These are phyloP conservation scores for Saraca asoca DNA, from an alignment of 331 rosid genomes.

Conservation along the genomic window DNA sequence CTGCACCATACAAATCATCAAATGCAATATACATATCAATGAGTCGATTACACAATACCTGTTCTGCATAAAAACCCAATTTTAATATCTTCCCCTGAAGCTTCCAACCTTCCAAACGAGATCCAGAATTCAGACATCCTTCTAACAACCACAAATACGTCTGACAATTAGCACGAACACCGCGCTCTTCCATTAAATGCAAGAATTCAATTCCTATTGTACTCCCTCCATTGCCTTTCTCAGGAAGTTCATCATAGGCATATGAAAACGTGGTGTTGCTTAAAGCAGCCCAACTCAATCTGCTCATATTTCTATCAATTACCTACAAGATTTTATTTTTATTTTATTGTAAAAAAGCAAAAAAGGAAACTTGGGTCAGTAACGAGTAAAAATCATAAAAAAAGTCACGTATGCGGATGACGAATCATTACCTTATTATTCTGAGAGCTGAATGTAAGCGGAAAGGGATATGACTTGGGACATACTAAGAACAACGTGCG, in stretches of 20 bases:
- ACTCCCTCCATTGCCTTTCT: conserved; percentile 33
- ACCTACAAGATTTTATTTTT: conserved; percentile 36
- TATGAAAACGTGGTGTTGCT: conserved; percentile 41
- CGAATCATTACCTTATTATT: conserved; percentile 38
- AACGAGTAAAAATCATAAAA: not conserved
- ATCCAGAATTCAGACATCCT: conserved; percentile 57
- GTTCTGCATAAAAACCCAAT: conserved; percentile 58
- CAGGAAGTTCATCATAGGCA: conserved; percentile 36
- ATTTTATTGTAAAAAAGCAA: not conserved
- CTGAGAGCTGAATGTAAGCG: conserved; percentile 12
- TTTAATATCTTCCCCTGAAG: conserved; percentile 76
- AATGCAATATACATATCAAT: conserved; percentile 50
- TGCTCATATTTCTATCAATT: conserved; percentile 28
- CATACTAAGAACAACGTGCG: conserved; percentile 25
- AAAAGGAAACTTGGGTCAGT: not conserved
- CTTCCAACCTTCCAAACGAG: conserved; percentile 51
- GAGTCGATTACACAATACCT: conserved; percentile 49
- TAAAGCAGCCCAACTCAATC: conserved; percentile 45
- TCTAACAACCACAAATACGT: conserved; percentile 77
- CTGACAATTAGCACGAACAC: conserved; percentile 69
- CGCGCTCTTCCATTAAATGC: conserved; percentile 66
- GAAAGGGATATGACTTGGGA: conserved; percentile 34
- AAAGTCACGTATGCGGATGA: not conserved
- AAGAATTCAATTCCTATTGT: conserved; percentile 52
- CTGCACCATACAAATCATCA: conserved; percentile 51